Percentiles rank a stretch among this genome's conserved stretches.
Evolutionary conservation across 179 eudicot genomes (phyloP).

Genomic region (Camellia oleifera): DNA sequence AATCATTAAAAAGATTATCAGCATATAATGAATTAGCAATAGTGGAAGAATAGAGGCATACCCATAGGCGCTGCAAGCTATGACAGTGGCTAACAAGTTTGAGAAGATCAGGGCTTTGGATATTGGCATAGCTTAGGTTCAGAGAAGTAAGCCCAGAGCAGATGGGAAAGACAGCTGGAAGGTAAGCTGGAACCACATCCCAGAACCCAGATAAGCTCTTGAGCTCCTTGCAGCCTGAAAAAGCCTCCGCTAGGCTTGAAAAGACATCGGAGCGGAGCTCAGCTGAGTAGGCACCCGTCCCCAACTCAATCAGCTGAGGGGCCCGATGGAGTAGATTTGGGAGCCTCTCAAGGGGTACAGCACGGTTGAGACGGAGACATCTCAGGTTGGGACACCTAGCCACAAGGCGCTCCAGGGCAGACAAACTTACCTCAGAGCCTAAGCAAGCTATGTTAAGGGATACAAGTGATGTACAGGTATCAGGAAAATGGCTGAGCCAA

Average conservation of each 20-base stretch:
- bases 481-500: constrained; percentile 93
- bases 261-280: constrained; percentile 64
- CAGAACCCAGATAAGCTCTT: constrained; percentile 80
- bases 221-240: constrained; percentile 67
- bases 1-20: not conserved
- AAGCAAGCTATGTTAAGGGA: constrained; percentile 82
- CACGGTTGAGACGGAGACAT: constrained; percentile 70
- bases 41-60: constrained; percentile 25
- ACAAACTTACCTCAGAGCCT: constrained; percentile 58
- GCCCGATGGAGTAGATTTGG: constrained; percentile 58
- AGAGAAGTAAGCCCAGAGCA: constrained; percentile 78
- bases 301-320: constrained; percentile 75
- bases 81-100: constrained; percentile 68
- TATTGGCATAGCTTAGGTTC: constrained; percentile 81
- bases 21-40: not conserved
- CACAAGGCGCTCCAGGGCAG: constrained; percentile 79
- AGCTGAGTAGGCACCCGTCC: constrained; percentile 72
- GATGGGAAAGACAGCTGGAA: constrained; percentile 66
- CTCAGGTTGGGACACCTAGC: constrained; percentile 72
- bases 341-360: constrained; percentile 81
- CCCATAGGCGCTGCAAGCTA: constrained; percentile 88
- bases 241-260: constrained; percentile 49
- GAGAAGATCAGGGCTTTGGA: constrained; percentile 71
- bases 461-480: constrained; percentile 64
- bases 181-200: constrained; percentile 78